Conservation (phyloP, 2,329 filamentous ascomycete genomes). For the Alternaria consortialis region DNA sequence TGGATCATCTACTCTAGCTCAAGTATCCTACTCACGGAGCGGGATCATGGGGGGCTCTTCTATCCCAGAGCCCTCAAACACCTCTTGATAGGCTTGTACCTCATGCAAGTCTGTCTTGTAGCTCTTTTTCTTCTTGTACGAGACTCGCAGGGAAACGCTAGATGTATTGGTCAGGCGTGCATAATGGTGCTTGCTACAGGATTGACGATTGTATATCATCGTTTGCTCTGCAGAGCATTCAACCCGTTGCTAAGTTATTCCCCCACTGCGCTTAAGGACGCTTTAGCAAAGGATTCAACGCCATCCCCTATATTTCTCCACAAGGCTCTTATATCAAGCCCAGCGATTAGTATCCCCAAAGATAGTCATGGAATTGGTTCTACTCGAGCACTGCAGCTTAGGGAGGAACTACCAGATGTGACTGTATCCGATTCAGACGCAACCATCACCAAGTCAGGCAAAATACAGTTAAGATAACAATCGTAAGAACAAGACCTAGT, state of each 20-base stretch:
- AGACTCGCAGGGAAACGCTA: conserved; percentile 12
- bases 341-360: conserved; percentile 4
- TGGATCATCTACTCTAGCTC: conserved; percentile 19
- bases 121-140: conserved; percentile 18
- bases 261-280: conserved; percentile 3
- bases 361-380: conserved; percentile 1
- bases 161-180: conserved; percentile 13
- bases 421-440: conserved; percentile 4
- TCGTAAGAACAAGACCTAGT: neutral
- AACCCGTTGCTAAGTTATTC: conserved; percentile 15
- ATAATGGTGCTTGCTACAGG: conserved; percentile 10
- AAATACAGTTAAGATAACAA: neutral
- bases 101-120: conserved; percentile 15
- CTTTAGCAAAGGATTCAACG: neutral
- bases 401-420: conserved; percentile 3
- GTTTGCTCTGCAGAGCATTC: conserved; percentile 15
- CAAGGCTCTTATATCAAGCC: conserved; percentile 7
- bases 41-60: conserved; percentile 14
- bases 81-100: conserved; percentile 20
- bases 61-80: conserved; percentile 23
- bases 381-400: conserved; percentile 2
- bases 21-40: conserved; percentile 3
- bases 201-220: conserved; percentile 19
- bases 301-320: conserved; percentile 5
- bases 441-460: neutral